Percentiles rank a stretch among this genome's conserved stretches.
phyloP scores from a whole-genome alignment of 805 yeast genomes.

The Yarrowia sp. region DNA sequence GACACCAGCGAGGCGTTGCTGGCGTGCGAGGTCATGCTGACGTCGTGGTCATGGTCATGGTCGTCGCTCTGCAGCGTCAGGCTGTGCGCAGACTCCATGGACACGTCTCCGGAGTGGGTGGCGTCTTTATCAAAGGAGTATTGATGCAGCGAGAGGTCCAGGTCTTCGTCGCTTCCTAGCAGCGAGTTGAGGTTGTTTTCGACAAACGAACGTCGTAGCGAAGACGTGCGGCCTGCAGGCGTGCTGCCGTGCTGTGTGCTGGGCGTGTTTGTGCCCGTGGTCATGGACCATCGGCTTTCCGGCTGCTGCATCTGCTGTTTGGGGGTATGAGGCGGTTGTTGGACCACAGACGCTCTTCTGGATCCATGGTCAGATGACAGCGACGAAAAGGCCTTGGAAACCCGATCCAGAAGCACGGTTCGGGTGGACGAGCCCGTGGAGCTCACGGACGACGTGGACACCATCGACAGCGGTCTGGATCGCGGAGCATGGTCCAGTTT shows the following conservation, averaged over 20 bases:
- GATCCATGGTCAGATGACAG: constrained; percentile 33
- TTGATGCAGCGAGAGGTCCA: constrained; percentile 17
- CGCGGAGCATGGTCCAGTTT: constrained; percentile 15
- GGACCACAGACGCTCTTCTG: constrained; percentile 39
- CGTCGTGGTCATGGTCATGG: constrained; percentile 1
- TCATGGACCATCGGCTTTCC: constrained; percentile 16
- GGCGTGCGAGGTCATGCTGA: constrained; percentile 15
- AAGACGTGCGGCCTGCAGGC: constrained; percentile 6
- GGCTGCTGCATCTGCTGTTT: constrained; percentile 29
- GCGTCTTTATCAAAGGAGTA: neutral
- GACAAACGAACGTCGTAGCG: constrained; percentile 21
- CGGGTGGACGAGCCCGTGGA: constrained; percentile 41
- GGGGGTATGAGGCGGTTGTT: constrained; percentile 41
- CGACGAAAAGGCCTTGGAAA: constrained; percentile 37
- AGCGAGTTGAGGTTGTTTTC: constrained; percentile 38
- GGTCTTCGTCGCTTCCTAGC: constrained; percentile 6
- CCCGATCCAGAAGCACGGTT: constrained; percentile 8
- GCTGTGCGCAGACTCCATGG: neutral
- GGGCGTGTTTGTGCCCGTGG: constrained; percentile 33
- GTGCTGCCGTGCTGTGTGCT: constrained; percentile 19
- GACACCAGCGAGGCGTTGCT: constrained; percentile 20
- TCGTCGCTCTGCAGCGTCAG: neutral
- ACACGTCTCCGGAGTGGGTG: constrained; percentile 3
- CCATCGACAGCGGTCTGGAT: neutral
- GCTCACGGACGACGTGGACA: constrained; percentile 43